Conservation (phyloP, 352 stramenopile genomes). For the Aphanomyces invadans region DNA sequence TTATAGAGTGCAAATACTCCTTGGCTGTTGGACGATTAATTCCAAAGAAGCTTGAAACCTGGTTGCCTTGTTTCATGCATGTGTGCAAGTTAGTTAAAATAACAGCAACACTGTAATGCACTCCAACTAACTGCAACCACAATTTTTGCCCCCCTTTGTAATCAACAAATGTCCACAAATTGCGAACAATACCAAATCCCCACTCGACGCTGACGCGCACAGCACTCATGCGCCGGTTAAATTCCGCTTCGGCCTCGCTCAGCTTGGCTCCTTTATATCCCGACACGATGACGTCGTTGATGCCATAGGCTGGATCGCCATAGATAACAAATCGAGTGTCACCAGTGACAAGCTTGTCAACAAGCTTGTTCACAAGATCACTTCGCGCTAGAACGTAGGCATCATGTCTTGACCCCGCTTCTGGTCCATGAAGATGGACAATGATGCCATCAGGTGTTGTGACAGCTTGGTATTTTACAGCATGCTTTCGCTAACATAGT, state of each 20-base stretch:
- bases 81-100: slow-evolving; percentile 13
- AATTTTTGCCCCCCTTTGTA: slow-evolving; percentile 14
- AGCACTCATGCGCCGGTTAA: slow-evolving; percentile 14
- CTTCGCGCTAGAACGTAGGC: background rate
- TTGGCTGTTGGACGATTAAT: background rate
- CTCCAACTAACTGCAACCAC: slow-evolving; percentile 11
- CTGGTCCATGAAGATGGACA: background rate
- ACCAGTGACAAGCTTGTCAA: background rate
- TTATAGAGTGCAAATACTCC: background rate
- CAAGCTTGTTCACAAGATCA: background rate
- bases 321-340: background rate
- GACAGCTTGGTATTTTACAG: background rate
- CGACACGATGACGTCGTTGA: background rate
- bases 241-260: background rate
- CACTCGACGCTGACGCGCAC: slow-evolving; percentile 10
- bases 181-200: slow-evolving; percentile 15
- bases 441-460: background rate
- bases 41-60: slow-evolving; percentile 1
- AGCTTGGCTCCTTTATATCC: slow-evolving; percentile 2
- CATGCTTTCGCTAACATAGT: background rate
- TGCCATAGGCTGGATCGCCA: background rate
- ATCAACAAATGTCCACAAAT: slow-evolving; percentile 18
- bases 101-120: slow-evolving; percentile 7
- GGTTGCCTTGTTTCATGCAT: slow-evolving; percentile 7
- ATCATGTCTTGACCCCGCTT: background rate